Conservation (phyloP, 1,284 basidiomycete species). For the Puccinia hordei region DNA sequence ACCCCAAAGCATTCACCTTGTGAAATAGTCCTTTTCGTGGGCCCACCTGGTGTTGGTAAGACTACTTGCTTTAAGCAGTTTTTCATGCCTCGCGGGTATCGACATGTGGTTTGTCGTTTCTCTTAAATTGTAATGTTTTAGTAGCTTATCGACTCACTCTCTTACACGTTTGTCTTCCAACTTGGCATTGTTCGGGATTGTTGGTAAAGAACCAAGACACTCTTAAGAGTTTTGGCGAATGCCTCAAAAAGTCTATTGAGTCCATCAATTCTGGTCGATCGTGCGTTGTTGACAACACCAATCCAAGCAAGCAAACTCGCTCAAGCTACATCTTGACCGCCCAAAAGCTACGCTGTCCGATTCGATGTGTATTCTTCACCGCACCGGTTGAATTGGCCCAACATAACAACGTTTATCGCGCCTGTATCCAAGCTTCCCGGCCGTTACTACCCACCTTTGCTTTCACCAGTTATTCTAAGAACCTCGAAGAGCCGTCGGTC, state of each 20-base stretch:
- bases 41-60: slow-evolving; percentile 84
- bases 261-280: slow-evolving; percentile 66
- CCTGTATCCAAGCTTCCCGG: slow-evolving; percentile 31
- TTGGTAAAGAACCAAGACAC: slow-evolving; percentile 72
- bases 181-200: not conserved
- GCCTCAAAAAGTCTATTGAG: slow-evolving; percentile 69
- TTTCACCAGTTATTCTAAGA: slow-evolving; percentile 67
- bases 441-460: slow-evolving; percentile 69
- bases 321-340: slow-evolving; percentile 66
- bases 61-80: slow-evolving; percentile 73
- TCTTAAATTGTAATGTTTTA: not conserved
- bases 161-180: not conserved
- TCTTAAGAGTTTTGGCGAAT: slow-evolving; percentile 72
- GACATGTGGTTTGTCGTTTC: slow-evolving; percentile 65
- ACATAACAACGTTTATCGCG: slow-evolving; percentile 84
- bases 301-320: slow-evolving; percentile 56
- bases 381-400: slow-evolving; percentile 74
- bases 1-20: slow-evolving; percentile 50
- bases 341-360: slow-evolving; percentile 13
- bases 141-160: not conserved
- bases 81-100: slow-evolving; percentile 72
- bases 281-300: slow-evolving; percentile 71
- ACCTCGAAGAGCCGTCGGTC: slow-evolving; percentile 69
- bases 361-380: slow-evolving; percentile 68
- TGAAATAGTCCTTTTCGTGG: slow-evolving; percentile 79